Percentiles rank a stretch among this genome's conserved stretches.
phyloP scores from a whole-genome alignment of 768 basidiomycete species.

The Termitomyces sp. region DNA sequence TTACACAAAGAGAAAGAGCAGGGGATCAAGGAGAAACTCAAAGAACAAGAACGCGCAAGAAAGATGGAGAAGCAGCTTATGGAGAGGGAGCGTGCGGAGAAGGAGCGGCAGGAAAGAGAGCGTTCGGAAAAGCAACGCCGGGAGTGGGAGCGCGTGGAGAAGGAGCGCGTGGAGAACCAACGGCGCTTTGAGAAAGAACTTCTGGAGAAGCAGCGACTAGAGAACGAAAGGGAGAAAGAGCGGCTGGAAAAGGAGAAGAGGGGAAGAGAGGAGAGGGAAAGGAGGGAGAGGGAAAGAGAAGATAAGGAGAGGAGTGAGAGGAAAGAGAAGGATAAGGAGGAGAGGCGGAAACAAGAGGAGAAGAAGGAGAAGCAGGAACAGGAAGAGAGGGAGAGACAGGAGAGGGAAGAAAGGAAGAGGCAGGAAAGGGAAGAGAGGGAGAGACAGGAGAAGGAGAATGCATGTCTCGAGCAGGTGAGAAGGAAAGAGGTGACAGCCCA shows the following conservation, averaged over 20 bases:
- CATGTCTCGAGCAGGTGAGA: too few relatives aligned
- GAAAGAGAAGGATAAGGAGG: constrained; percentile 24
- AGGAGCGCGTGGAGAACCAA: neutral
- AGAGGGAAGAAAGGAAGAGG: constrained; percentile 27
- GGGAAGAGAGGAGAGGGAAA: neutral
- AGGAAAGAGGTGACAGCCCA: constrained; percentile 25
- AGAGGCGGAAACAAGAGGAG: constrained; percentile 19
- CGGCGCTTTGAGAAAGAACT: neutral
- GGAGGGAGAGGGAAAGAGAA: neutral
- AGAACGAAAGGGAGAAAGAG: neutral
- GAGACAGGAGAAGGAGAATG: too few relatives aligned
- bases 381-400: constrained; percentile 23
- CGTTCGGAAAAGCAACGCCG: neutral
- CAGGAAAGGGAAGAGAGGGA: constrained; percentile 26
- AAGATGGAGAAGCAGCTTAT: neutral
- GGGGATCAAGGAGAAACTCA: neutral
- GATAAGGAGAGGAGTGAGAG: too few relatives aligned
- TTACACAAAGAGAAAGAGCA: neutral
- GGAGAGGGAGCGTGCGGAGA: neutral
- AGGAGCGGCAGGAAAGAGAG: neutral
- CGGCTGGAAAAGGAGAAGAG: neutral
- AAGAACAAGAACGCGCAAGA: neutral
- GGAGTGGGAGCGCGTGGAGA: neutral
- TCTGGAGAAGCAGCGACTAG: neutral
- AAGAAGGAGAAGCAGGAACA: constrained; percentile 14